Percentiles rank a stretch among this genome's conserved stretches.
Conservation (phyloP, 2,329 filamentous ascomycete genomes). For the Penicillium thymicola region DNA sequence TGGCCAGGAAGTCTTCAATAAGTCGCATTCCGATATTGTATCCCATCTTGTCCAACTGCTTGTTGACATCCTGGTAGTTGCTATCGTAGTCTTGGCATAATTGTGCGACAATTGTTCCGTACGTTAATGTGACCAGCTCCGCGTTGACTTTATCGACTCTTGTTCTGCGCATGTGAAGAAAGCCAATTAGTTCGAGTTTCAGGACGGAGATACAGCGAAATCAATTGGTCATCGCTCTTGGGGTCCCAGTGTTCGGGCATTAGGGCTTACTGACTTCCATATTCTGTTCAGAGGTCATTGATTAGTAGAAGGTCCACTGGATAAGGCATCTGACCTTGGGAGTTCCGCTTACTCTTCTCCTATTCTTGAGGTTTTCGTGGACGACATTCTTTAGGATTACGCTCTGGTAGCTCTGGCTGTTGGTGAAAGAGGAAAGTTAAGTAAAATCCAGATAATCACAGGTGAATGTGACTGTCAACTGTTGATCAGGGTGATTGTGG, state of each 20-base stretch:
- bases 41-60: constrained; percentile 97
- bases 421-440: not conserved
- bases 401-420: not conserved
- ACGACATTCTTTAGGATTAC: constrained; percentile 46
- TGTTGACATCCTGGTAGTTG: constrained; percentile 94
- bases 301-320: constrained; percentile 20
- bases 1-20: constrained; percentile 96
- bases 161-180: constrained; percentile 57
- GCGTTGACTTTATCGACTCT: constrained; percentile 97
- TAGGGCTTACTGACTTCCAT: constrained; percentile 72
- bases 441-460: not conserved
- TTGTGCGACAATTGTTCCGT: constrained; percentile 95
- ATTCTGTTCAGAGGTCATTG: constrained; percentile 57
- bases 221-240: not conserved
- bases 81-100: constrained; percentile 94
- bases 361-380: constrained; percentile 64
- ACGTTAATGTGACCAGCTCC: constrained; percentile 93
- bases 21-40: constrained; percentile 96
- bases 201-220: not conserved
- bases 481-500: constrained; percentile 19
- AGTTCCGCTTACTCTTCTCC: constrained; percentile 66
- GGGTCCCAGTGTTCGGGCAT: not conserved
- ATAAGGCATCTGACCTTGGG: not conserved
- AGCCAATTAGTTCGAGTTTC: constrained; percentile 14
- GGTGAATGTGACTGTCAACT: constrained; percentile 7